These are phyloP conservation scores for Viola pubescens DNA, from an alignment of 441 rosid genomes.

Conservation along the genomic window DNA sequence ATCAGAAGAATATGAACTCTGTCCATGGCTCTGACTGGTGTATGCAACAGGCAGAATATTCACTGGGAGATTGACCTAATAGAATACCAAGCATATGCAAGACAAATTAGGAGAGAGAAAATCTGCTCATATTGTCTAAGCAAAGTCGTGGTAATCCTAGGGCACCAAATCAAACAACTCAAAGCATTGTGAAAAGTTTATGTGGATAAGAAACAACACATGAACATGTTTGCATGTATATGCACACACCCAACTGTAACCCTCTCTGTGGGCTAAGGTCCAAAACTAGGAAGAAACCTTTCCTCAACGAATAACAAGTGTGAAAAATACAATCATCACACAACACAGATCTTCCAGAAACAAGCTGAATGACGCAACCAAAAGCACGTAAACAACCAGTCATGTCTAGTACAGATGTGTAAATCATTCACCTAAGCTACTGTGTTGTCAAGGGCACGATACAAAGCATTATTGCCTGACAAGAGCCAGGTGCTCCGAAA, in stretches of 20 bases:
- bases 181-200: neutral
- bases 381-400: too few relatives aligned
- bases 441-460: too few relatives aligned
- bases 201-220: neutral
- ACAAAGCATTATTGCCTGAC: too few relatives aligned
- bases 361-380: too few relatives aligned
- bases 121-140: neutral
- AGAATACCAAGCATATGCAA: neutral
- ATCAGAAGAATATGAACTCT: constrained; percentile 55
- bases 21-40: constrained; percentile 54
- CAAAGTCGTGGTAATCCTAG: neutral
- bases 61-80: constrained; percentile 57
- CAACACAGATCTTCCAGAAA: too few relatives aligned
- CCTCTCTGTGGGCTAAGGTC: too few relatives aligned
- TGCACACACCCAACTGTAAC: too few relatives aligned
- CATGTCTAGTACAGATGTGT: neutral
- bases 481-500: too few relatives aligned
- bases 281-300: too few relatives aligned
- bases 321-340: too few relatives aligned
- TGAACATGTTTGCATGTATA: too few relatives aligned
- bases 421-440: neutral
- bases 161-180: constrained; percentile 3
- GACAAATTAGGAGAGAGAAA: neutral
- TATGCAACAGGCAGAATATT: constrained; percentile 62
- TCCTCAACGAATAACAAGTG: too few relatives aligned